Evolutionary conservation across 2,329 filamentous ascomycete genomes (phyloP), one percentile per base, ranked within the genome.

Genomic region (Teratosphaeria destructans): DNA sequence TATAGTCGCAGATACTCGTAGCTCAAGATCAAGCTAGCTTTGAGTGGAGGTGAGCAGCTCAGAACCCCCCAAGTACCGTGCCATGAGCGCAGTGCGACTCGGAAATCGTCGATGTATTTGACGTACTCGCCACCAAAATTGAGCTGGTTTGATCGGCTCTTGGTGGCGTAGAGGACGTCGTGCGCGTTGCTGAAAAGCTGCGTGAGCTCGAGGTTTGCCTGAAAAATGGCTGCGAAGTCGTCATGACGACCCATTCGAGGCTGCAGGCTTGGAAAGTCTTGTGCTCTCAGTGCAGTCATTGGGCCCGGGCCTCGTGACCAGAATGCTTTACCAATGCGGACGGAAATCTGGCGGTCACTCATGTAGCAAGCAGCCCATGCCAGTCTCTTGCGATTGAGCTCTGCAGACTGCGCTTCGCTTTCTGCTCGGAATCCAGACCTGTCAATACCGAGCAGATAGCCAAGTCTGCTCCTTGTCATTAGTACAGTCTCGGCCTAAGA

Each of bases 1-100:
- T 87, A 87, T 1, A 87, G 77, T 4, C 84, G 79, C 7, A 87
- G 72, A 66, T 86, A 87, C 64, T 86, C 82, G 66, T 85, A 86
- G 0, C 83, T 85, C 53, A 87, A 71, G 43, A 85, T 78, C 16
- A 87, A 71, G 5, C 80, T 84, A 4, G 81, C 79, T 66, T 85
- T 85, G 62, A 86, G 79, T 3, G 79, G 78, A 1, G 79, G 75
- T 1, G 83, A 83, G 64, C 68, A 70, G 23, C 62, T 65, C 37
- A 72, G 64, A 16, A 61, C 63, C 1, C 68, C 68, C 70, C 70
- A 72, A 1, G 61, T 66, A n/a, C 64, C 63, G 16, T 71, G 66
- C 70, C 70, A 72, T n/a, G 69, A 67, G 12, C 68, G 61, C 8
- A 71, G 63, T 12, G 69, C 66, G 3, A 68, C 67, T 4, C 69